Evolutionary conservation across 164 flowering plant species (phyloP), one percentile per base, ranked within the genome.

Genomic region (Tetracentron sinense): DNA sequence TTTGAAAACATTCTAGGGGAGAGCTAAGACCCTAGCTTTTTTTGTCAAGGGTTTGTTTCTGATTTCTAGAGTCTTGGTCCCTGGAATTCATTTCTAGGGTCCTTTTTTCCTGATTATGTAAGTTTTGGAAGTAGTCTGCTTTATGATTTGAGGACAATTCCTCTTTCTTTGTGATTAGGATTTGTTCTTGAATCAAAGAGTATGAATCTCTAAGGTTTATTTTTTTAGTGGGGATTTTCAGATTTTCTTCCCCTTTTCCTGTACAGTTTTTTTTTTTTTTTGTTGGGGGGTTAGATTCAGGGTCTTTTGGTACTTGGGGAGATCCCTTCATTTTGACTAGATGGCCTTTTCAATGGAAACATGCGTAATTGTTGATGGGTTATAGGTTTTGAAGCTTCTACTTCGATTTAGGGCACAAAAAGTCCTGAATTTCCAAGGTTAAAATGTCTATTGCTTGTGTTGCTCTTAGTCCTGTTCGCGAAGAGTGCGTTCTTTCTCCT

Each of bases 381-480:
- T 53, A 15, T 26, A 22, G 33, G n/a, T 0, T 26, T 53, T 27
- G 27, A 14, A 25, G 31, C 29, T 53, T 53, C 33, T 53, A 12
- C 6, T 5, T 4, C 27, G 26, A 15, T 14, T 25, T 27, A 26
- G 56, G 56, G n/a, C 29, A 53, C 3, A 26, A 25, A 15, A 12
- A 1, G 19, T 62, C 35, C 26, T 47, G 31, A 47, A 16, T 54
- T 65, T 53, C 21, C 33, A 48, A 29, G 30, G 22, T 33, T 38
- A 63, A 47, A 22, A 88, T 88, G 92, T 81, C 88, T 49, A 70
- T 69, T 22, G 83, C 49, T 20, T 15, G 70, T 61, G 74, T 79
- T 27, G 75, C 76, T 11, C 66, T 72, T n/a, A 72, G 74, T 67
- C 80, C 74, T 0, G 62, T 59, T 20, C 23, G 22, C 23, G 78